Evolutionary conservation across 2,329 filamentous ascomycete species (phyloP).

Genomic region (Aquanectria penicillioides): DNA sequence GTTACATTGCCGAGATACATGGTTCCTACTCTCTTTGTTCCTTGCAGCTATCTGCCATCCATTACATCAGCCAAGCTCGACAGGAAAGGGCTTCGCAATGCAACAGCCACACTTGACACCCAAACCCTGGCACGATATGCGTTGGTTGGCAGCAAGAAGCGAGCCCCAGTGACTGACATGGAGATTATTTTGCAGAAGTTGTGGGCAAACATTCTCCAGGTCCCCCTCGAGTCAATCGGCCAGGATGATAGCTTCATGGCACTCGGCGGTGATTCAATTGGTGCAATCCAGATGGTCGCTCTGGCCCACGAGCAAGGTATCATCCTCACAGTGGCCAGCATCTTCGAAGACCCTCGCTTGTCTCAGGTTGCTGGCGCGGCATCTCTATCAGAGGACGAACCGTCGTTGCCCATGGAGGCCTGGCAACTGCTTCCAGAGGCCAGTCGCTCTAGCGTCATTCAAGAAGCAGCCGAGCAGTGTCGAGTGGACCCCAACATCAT

Average conservation of each 20-base stretch:
- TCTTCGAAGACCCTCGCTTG: constrained; percentile 45
- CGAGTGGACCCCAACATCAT: background rate
- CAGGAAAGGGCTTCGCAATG: background rate
- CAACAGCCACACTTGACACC: background rate
- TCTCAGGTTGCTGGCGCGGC: background rate
- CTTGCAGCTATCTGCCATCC: background rate
- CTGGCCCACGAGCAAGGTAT: constrained; percentile 51
- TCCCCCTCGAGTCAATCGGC: constrained; percentile 47
- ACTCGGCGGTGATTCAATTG: constrained; percentile 59
- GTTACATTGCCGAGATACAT: background rate
- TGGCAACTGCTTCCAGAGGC: constrained; percentile 32
- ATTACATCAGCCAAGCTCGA: background rate
- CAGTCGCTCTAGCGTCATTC: background rate
- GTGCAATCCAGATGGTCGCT: constrained; percentile 60
- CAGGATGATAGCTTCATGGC: constrained; percentile 59
- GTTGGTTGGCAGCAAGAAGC: background rate
- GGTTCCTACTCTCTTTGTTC: background rate
- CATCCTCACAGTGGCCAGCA: constrained; percentile 54
- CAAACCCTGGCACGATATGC: background rate
- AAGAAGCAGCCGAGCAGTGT: background rate
- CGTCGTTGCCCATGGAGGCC: too few relatives aligned
- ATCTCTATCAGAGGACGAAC: too few relatives aligned
- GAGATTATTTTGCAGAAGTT: constrained; percentile 42
- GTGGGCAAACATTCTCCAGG: constrained; percentile 50
- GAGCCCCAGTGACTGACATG: background rate